Evolutionary conservation across 2,329 filamentous ascomycete species (phyloP).

Genomic region (Talaromyces verruculosus): DNA sequence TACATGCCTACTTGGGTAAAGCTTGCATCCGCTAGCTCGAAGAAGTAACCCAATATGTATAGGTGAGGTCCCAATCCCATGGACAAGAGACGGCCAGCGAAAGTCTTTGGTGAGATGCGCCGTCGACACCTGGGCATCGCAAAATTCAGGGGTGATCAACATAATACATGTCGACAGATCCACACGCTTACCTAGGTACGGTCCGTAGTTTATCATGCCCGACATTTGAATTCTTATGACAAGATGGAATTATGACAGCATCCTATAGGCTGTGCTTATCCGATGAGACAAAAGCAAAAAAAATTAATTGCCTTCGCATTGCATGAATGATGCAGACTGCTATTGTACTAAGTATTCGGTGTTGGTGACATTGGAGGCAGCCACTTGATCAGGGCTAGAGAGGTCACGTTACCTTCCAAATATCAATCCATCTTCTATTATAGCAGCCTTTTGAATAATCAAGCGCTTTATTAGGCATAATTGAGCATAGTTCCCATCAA

Average conservation of each 20-base stretch:
- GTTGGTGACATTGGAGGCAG: neutral
- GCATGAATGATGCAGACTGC: neutral
- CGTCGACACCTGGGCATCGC: neutral
- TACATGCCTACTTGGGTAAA: neutral
- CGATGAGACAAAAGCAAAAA: neutral
- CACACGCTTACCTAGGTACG: neutral
- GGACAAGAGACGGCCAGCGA: neutral
- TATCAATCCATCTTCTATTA: neutral
- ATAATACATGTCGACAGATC: neutral
- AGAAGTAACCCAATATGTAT: constrained; percentile 2
- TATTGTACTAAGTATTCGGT: neutral
- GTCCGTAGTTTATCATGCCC: neutral
- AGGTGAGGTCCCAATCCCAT: constrained; percentile 14
- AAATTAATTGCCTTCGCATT: neutral
- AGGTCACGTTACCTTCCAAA: constrained; percentile 2
- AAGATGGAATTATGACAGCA: neutral
- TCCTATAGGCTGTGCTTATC: neutral
- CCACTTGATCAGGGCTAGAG: neutral
- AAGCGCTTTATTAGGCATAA: neutral
- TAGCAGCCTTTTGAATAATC: neutral
- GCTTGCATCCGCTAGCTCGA: neutral
- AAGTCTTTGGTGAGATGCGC: neutral
- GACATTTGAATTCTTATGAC: neutral
- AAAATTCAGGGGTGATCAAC: constrained; percentile 5
- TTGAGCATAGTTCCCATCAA: neutral